phyloP scores from a whole-genome alignment of 2,329 filamentous ascomycete species.

The Decorospora gaudefroyi region DNA sequence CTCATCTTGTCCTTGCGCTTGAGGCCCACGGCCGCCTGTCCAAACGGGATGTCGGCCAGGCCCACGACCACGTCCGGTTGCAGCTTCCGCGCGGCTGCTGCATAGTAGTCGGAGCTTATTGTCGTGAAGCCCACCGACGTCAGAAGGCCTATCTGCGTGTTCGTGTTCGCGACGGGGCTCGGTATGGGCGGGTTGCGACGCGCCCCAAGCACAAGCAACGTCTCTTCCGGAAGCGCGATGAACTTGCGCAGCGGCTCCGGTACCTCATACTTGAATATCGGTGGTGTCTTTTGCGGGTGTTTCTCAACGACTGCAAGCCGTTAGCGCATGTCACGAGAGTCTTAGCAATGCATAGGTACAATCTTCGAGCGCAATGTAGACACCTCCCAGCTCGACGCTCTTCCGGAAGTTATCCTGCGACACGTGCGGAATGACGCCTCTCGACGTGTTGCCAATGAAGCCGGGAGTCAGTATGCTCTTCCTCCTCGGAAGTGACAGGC shows the following conservation, averaged over 20 bases:
- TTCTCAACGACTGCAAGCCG: constrained; percentile 64
- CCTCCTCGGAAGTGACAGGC: constrained; percentile 65
- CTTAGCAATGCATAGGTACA: constrained; percentile 62
- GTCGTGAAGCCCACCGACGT: constrained; percentile 85
- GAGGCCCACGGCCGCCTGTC: constrained; percentile 60
- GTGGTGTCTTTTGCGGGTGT: constrained; percentile 54
- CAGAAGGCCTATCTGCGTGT: constrained; percentile 72
- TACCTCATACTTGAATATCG: constrained; percentile 57
- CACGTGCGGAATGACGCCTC: constrained; percentile 84
- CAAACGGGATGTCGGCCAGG: constrained; percentile 72
- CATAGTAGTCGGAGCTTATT: constrained; percentile 71
- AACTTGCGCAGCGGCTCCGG: constrained; percentile 71
- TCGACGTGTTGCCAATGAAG: constrained; percentile 77
- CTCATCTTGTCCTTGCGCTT: constrained; percentile 84
- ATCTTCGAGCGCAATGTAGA: constrained; percentile 87
- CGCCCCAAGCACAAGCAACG: constrained; percentile 73
- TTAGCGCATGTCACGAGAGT: constrained; percentile 44
- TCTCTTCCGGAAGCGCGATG: constrained; percentile 68
- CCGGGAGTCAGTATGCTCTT: constrained; percentile 78
- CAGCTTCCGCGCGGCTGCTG: constrained; percentile 66
- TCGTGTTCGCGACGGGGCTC: constrained; percentile 70
- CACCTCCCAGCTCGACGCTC: constrained; percentile 66
- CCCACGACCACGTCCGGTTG: constrained; percentile 80
- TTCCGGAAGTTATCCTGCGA: constrained; percentile 79
- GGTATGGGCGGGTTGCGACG: constrained; percentile 76